phyloP scores from a whole-genome alignment of 352 stramenopile species.

The Pythium oligandrum region DNA sequence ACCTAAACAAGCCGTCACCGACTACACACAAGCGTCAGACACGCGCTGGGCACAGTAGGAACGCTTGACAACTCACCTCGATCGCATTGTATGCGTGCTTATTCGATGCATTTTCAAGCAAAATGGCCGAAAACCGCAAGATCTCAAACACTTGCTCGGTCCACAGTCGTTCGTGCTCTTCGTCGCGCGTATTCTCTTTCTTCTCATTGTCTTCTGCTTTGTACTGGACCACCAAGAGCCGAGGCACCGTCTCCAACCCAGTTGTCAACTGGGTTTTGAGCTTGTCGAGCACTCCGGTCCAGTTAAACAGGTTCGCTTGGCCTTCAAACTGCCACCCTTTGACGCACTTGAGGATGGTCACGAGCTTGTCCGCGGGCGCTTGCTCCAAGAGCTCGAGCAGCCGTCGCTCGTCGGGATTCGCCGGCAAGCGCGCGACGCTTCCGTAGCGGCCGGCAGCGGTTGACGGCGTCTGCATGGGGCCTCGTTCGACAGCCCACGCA shows the following conservation, averaged over 20 bases:
- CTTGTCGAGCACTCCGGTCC: constrained; percentile 49
- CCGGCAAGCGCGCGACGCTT: constrained; percentile 13
- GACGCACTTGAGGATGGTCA: constrained; percentile 58
- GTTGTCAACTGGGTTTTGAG: constrained; percentile 42
- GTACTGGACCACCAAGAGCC: constrained; percentile 31
- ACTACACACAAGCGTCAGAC: constrained; percentile 4
- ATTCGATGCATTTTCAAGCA: constrained; percentile 78
- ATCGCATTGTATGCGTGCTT: constrained; percentile 69
- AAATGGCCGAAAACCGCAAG: constrained; percentile 64
- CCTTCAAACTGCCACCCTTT: constrained; percentile 77
- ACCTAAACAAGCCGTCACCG: constrained; percentile 40
- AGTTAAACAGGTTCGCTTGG: constrained; percentile 74
- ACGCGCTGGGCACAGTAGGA: background rate
- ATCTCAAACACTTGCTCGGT: constrained; percentile 63
- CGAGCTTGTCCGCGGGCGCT: constrained; percentile 34
- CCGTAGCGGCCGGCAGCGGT: background rate
- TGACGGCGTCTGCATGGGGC: background rate
- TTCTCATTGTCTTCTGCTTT: constrained; percentile 4
- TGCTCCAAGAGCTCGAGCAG: constrained; percentile 63
- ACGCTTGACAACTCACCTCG: constrained; percentile 22
- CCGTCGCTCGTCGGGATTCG: constrained; percentile 45
- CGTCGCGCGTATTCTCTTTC: constrained; percentile 10
- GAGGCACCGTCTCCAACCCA: constrained; percentile 35
- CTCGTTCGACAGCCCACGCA: background rate
- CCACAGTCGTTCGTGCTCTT: constrained; percentile 29